phyloP scores from a whole-genome alignment of 2,329 filamentous ascomycete species.

The Colletotrichum sp. region DNA sequence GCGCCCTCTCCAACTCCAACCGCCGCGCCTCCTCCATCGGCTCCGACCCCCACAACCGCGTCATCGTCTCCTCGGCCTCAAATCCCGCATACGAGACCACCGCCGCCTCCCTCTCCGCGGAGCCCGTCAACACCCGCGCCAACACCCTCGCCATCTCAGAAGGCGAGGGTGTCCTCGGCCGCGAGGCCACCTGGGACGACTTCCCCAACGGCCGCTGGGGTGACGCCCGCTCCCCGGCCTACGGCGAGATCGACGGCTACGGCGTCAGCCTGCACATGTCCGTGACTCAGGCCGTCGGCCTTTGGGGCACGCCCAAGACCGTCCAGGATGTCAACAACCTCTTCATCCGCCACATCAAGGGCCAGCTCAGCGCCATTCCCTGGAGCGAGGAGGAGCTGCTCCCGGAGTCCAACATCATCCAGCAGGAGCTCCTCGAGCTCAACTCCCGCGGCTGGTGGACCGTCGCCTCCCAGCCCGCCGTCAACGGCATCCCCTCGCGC shows the following conservation, averaged over 20 bases:
- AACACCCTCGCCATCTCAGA: slow-evolving; percentile 94
- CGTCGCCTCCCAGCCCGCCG: slow-evolving; percentile 91
- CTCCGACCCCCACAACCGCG: slow-evolving; percentile 84
- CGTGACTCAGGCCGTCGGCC: slow-evolving; percentile 77
- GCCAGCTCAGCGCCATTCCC: slow-evolving; percentile 80
- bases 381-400: slow-evolving; percentile 93
- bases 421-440: slow-evolving; percentile 72
- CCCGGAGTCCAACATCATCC: slow-evolving; percentile 83
- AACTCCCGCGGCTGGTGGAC: slow-evolving; percentile 94
- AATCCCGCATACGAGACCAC: slow-evolving; percentile 72
- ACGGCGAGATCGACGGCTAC: slow-evolving; percentile 97
- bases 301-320: slow-evolving; percentile 83
- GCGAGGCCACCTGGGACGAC: slow-evolving; percentile 98
- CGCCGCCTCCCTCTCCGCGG: slow-evolving; percentile 72
- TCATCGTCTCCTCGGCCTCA: slow-evolving; percentile 75
- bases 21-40: slow-evolving; percentile 79
- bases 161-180: slow-evolving; percentile 84
- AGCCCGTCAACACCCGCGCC: slow-evolving; percentile 75
- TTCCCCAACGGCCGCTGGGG: slow-evolving; percentile 97
- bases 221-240: slow-evolving; percentile 89
- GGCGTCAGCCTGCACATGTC: slow-evolving; percentile 94
- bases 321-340: slow-evolving; percentile 75
- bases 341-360: slow-evolving; percentile 81
- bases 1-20: slow-evolving; percentile 43
- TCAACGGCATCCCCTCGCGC: slow-evolving; percentile 80